Percentiles rank a stretch among this genome's conserved stretches.
Conservation (phyloP, 2,329 filamentous ascomycete species). For the Bipolaris victoriae region DNA sequence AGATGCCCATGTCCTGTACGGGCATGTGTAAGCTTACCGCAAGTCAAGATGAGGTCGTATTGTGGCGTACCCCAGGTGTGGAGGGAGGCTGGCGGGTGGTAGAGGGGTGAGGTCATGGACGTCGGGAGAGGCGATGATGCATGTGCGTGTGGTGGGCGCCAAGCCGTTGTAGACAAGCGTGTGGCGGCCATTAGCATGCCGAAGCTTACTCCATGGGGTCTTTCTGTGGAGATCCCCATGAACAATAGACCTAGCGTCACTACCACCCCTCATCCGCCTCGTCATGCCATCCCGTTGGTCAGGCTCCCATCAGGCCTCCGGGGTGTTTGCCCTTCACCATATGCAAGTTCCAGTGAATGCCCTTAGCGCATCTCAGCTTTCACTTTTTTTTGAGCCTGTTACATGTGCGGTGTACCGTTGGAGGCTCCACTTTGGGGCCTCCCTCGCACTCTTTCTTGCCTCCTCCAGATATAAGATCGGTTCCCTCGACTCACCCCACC, state of each 20-base stretch:
- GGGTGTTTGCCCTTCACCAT: too few relatives aligned
- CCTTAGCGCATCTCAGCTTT: background rate
- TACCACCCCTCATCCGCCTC: constrained; percentile 10
- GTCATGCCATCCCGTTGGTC: constrained; percentile 7
- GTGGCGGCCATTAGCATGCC: constrained; percentile 10
- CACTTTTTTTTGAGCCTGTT: constrained; percentile 2
- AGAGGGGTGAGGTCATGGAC: constrained; percentile 13
- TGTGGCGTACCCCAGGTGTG: constrained; percentile 9
- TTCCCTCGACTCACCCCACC: constrained; percentile 4
- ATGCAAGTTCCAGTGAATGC: background rate
- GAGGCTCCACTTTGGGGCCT: constrained; percentile 16
- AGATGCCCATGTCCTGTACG: background rate
- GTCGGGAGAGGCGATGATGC: constrained; percentile 14
- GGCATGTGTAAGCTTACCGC: constrained; percentile 1
- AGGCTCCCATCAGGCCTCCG: background rate
- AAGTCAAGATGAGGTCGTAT: constrained; percentile 9
- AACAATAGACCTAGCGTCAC: constrained; percentile 8
- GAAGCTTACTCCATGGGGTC: constrained; percentile 17
- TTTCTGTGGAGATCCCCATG: constrained; percentile 11
- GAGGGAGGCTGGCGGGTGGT: background rate
- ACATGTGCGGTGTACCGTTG: constrained; percentile 11
- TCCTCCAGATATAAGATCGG: constrained; percentile 13
- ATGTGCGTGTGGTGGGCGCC: constrained; percentile 3
- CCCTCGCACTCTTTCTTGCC: constrained; percentile 9
- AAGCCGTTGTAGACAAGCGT: constrained; percentile 5